Evolutionary conservation across 495 filamentous ascomycete genomes (phyloP), one percentile per base, ranked within the genome.

Genomic region (Hypoxylon perforatum): DNA sequence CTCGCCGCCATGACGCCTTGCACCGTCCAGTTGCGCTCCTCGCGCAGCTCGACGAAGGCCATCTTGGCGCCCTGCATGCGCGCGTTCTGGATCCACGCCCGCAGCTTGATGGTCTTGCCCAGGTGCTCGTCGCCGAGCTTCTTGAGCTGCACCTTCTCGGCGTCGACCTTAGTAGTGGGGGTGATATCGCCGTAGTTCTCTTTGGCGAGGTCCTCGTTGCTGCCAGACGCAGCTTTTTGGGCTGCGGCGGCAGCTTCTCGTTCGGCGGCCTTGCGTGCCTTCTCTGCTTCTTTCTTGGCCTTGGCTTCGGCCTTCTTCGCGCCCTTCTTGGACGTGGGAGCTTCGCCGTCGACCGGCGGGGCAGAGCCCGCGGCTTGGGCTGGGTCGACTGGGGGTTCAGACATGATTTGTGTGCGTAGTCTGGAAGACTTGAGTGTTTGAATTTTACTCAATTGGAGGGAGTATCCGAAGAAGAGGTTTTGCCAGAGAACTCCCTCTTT

Each of bases 31-130:
- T 88, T 86, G 48, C 88, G 87, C 73, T 91, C 89, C 81, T 97
- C 90, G 57, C 93, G 84, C 55, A 98, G 85, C 77, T 95, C 92
- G 72, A 97, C 84, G 80, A 98, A 97, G 56, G 87, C 90, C 82
- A 97, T 88, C 79, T 97, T 96, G 61, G 92, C 90, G 67, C 92
- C 91, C 81, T 97, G 92, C 62, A 91, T 89, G 65, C 94, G 84
- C 18, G 91, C 81, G 79, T 95, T 96, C 75, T 97, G 92, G 22
- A 97, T 82, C 78, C 92, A 90, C 5, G 91, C 94, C 17, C 94
- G 86, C 60, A 98, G 86, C 19, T 87, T 85, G 41, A 97, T 83
- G 60, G 88, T 87, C 80, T 94, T 88, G 63, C 91, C 91, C 30
- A 91, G 80, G 70, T 88, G 78, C 21, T 82, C 81, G 15, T 85